Evolutionary conservation across 768 basidiomycete species (phyloP).

Genomic region (Agrocybe pediades): DNA sequence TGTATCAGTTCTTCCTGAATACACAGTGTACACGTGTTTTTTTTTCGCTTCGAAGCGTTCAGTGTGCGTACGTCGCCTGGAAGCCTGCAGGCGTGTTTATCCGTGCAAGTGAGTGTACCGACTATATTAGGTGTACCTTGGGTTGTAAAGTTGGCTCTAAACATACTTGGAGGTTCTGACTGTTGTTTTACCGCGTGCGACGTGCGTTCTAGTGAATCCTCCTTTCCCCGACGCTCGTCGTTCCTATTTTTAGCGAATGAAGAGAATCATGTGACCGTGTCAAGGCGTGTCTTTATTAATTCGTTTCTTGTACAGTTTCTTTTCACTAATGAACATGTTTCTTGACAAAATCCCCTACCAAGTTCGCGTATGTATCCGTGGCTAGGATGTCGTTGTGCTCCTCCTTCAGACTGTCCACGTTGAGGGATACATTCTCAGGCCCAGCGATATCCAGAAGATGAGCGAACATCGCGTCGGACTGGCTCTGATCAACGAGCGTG

Average conservation of each 20-base stretch:
- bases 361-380: slow-evolving; percentile 42
- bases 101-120: too few relatives aligned
- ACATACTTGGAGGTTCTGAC: too few relatives aligned
- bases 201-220: too few relatives aligned
- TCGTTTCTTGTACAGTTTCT: not conserved
- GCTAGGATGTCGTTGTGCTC: slow-evolving; percentile 60
- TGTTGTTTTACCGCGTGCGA: too few relatives aligned
- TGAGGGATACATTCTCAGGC: slow-evolving; percentile 24
- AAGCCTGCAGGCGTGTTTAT: too few relatives aligned
- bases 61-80: not conserved
- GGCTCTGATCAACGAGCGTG: slow-evolving; percentile 60
- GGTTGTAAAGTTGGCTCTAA: too few relatives aligned
- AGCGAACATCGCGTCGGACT: slow-evolving; percentile 61
- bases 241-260: too few relatives aligned
- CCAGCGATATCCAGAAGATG: slow-evolving; percentile 45
- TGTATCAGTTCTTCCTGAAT: not conserved
- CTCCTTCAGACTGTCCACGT: slow-evolving; percentile 41
- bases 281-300: too few relatives aligned
- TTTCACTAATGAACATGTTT: slow-evolving; percentile 3
- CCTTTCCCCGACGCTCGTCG: too few relatives aligned
- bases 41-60: not conserved
- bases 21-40: not conserved
- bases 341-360: slow-evolving; percentile 44
- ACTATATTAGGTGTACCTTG: too few relatives aligned
- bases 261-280: too few relatives aligned